Conservation (phyloP, 208 protist species). For the Novymonas esmeraldas region DNA sequence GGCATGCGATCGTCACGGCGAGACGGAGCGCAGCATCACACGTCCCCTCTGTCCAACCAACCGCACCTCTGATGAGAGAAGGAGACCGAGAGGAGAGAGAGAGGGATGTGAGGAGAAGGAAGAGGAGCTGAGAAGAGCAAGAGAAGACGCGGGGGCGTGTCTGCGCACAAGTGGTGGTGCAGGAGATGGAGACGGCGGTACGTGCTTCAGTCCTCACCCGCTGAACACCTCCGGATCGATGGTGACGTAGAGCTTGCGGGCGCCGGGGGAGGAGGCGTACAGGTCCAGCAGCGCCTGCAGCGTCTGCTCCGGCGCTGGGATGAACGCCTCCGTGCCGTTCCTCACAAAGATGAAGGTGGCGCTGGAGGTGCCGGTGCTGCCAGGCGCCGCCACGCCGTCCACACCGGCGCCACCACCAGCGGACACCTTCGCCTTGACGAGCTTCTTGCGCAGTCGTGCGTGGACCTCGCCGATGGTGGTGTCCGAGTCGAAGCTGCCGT, state of each 20-base stretch:
- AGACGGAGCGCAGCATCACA: too few relatives aligned
- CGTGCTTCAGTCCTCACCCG: conserved; percentile 52
- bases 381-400: conserved; percentile 8
- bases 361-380: conserved; percentile 10
- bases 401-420: background rate
- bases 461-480: conserved; percentile 75
- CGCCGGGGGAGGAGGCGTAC: conserved; percentile 45
- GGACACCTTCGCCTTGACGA: conserved; percentile 34
- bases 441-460: conserved; percentile 57
- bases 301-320: conserved; percentile 72
- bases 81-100: too few relatives aligned
- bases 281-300: conserved; percentile 53
- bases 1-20: too few relatives aligned
- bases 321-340: conserved; percentile 69
- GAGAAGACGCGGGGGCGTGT: too few relatives aligned
- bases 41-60: too few relatives aligned
- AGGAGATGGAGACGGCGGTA: too few relatives aligned
- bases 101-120: too few relatives aligned
- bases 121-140: too few relatives aligned
- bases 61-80: too few relatives aligned
- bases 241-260: conserved; percentile 51
- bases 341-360: conserved; percentile 65
- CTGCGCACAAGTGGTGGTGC: too few relatives aligned
- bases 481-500: conserved; percentile 52
- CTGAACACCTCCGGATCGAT: conserved; percentile 69